These are phyloP conservation scores for Rubia balearica DNA, from an alignment of 305 asterid species.

Conservation along the genomic window DNA sequence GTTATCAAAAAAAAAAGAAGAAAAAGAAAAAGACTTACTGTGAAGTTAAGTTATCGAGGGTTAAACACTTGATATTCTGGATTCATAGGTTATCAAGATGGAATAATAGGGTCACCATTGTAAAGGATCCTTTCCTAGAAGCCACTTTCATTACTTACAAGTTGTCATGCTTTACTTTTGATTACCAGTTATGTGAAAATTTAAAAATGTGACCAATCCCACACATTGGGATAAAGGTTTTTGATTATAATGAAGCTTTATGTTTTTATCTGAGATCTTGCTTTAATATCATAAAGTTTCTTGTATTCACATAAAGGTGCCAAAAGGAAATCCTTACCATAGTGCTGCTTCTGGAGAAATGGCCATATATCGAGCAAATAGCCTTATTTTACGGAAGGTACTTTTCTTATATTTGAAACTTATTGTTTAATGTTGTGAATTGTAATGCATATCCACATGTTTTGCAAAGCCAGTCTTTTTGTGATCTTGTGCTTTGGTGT, in stretches of 20 bases:
- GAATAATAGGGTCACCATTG: neutral
- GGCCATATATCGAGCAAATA: slow-evolving; percentile 85
- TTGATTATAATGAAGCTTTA: neutral
- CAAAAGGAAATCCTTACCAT: slow-evolving; percentile 97
- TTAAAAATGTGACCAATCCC: neutral
- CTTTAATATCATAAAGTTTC: slow-evolving; percentile 13
- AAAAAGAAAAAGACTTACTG: neutral
- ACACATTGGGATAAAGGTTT: neutral
- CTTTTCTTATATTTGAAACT: slow-evolving; percentile 8
- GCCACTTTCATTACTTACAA: neutral
- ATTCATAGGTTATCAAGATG: neutral
- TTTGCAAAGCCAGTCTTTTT: neutral
- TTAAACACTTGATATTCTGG: neutral
- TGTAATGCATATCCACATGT: neutral
- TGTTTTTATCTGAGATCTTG: neutral
- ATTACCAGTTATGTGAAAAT: neutral
- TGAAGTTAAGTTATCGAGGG: neutral
- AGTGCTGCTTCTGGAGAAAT: slow-evolving; percentile 99
- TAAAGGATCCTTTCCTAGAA: neutral
- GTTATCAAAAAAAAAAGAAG: no score
- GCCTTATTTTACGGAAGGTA: slow-evolving; percentile 88
- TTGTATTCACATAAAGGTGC: slow-evolving; percentile 45
- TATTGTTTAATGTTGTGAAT: slow-evolving; percentile 4
- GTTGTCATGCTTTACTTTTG: neutral
- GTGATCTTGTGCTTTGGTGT: neutral